A percentile compares a stretch with the other conserved stretches of the same genome.
These are phyloP conservation scores for Lachancea sp. DNA, from an alignment of 805 yeast genomes.

Conservation along the genomic window DNA sequence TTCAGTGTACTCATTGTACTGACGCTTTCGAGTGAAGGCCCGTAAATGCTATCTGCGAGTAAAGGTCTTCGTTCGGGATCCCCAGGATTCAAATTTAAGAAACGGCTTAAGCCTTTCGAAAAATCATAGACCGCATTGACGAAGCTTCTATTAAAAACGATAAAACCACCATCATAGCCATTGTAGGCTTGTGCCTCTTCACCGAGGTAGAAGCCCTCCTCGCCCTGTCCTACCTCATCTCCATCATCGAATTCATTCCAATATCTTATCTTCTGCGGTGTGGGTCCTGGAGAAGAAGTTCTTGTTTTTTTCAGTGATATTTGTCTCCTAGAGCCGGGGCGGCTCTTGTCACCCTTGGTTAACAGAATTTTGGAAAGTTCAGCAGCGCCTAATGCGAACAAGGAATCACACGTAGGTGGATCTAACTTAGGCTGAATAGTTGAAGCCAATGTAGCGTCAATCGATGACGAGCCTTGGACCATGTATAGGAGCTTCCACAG, in stretches of 20 bases:
- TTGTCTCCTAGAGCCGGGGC: not conserved
- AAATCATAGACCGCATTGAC: slow-evolving; percentile 20
- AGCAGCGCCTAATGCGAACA: not conserved
- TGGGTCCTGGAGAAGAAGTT: not conserved
- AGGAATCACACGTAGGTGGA: not conserved
- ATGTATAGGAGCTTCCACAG: slow-evolving; percentile 20
- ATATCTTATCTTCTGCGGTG: slow-evolving; percentile 17
- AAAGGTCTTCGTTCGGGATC: slow-evolving; percentile 4
- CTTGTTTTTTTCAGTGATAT: not conserved
- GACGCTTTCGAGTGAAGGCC: slow-evolving; percentile 6
- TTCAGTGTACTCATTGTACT: slow-evolving; percentile 3
- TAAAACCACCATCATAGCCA: slow-evolving; percentile 20
- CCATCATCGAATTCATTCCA: slow-evolving; percentile 34
- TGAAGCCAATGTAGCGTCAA: slow-evolving; percentile 15
- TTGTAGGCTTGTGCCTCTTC: slow-evolving; percentile 5
- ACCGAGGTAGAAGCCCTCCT: slow-evolving; percentile 14
- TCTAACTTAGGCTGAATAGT: not conserved
- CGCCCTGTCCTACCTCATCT: slow-evolving; percentile 17
- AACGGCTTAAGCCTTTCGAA: slow-evolving; percentile 15
- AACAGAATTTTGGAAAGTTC: slow-evolving; percentile 4
- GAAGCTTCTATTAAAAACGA: slow-evolving; percentile 21
- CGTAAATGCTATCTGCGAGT: not conserved
- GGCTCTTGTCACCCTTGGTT: no score
- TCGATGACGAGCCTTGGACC: slow-evolving; percentile 11
- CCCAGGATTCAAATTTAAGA: not conserved